phyloP scores from a whole-genome alignment of 176 grass and related monocot genomes.

The bread wheat (Triticum aestivum) region DNA sequence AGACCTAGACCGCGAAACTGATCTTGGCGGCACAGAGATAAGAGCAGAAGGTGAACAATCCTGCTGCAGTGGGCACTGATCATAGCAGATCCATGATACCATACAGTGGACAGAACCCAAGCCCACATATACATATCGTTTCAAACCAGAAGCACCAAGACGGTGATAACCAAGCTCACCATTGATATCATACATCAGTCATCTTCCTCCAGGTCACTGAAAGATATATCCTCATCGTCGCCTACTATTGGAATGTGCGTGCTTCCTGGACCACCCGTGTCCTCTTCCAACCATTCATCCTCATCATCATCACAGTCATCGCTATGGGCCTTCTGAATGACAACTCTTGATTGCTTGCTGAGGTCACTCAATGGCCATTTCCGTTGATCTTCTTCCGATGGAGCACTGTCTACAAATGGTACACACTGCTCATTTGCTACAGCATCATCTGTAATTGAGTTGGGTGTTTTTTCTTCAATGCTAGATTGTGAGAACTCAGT shows the following conservation, averaged over 20 bases:
- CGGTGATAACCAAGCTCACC: not conserved
- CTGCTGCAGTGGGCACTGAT: not conserved
- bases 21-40: not conserved
- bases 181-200: conserved; percentile 47
- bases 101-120: not conserved
- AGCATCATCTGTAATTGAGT: conserved; percentile 6
- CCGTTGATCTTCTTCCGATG: conserved; percentile 32
- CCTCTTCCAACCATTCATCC: conserved; percentile 85
- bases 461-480: conserved; percentile 25
- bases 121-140: not conserved
- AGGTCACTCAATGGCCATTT: conserved; percentile 20
- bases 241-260: conserved; percentile 44
- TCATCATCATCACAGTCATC: conserved; percentile 37
- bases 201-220: conserved; percentile 92
- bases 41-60: conserved; percentile 1
- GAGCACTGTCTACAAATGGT: conserved; percentile 40
- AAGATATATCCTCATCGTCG: conserved; percentile 79
- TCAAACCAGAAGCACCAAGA: not conserved
- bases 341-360: conserved; percentile 28
- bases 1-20: not conserved
- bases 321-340: conserved; percentile 44
- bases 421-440: conserved; percentile 38
- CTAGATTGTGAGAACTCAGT: conserved; percentile 1
- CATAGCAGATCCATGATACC: not conserved
- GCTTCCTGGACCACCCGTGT: conserved; percentile 40